These are phyloP conservation scores for Boletus putidus DNA, from an alignment of 1,284 basidiomycete species.

Conservation along the genomic window DNA sequence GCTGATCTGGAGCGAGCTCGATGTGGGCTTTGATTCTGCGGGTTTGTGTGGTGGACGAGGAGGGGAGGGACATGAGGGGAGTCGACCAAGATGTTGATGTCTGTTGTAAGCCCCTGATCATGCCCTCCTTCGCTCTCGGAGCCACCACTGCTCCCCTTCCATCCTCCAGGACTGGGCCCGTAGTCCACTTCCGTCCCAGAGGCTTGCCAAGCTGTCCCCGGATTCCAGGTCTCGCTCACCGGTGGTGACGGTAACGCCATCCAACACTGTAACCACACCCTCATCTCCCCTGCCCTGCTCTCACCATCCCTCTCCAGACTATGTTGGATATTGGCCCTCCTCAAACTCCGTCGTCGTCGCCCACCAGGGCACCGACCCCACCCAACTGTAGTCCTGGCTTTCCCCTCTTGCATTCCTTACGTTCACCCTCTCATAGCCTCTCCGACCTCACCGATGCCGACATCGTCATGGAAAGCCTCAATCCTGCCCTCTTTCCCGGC, in stretches of 20 bases:
- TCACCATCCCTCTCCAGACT: constrained; percentile 28
- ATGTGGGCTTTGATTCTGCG: constrained; percentile 63
- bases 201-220: constrained; percentile 41
- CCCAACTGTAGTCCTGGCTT: constrained; percentile 25
- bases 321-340: constrained; percentile 39
- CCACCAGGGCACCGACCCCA: constrained; percentile 41
- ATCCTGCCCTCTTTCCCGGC: constrained; percentile 41
- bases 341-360: constrained; percentile 36
- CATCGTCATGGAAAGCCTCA: constrained; percentile 30
- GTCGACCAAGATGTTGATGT: constrained; percentile 21
- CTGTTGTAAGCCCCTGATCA: too few species aligned
- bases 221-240: constrained; percentile 40
- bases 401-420: background rate
- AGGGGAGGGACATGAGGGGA: constrained; percentile 28
- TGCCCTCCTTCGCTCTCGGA: too few species aligned
- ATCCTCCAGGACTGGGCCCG: constrained; percentile 47
- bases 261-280: constrained; percentile 39
- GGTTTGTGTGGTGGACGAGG: constrained; percentile 35
- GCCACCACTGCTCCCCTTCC: constrained; percentile 46
- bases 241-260: constrained; percentile 42
- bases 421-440: constrained; percentile 20
- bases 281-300: constrained; percentile 1
- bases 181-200: constrained; percentile 42
- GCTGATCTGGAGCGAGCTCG: constrained; percentile 66
- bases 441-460: constrained; percentile 38